Percentiles rank a stretch among this genome's conserved stretches.
These are phyloP conservation scores for Casuarina equisetifolia DNA, from an alignment of 306 rosid genomes.

Conservation along the genomic window DNA sequence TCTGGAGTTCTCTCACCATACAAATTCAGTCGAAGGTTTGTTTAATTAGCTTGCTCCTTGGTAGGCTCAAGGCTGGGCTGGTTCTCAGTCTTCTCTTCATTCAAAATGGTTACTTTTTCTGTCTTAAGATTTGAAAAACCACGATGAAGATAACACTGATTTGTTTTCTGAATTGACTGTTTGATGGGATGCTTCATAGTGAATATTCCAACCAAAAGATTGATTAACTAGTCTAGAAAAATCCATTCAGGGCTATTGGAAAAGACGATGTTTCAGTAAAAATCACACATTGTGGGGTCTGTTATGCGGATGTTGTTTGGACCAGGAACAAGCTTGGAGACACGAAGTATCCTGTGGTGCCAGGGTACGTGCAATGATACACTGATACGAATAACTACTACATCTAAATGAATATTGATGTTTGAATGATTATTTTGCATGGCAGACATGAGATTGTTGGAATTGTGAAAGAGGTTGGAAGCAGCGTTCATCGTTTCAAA, in stretches of 20 bases:
- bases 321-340: constrained; percentile 57
- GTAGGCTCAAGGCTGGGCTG: too few species aligned
- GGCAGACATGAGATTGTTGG: constrained; percentile 86
- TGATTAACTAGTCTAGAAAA: constrained; percentile 17
- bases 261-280: constrained; percentile 57
- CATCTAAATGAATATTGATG: constrained; percentile 13
- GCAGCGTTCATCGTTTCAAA: constrained; percentile 49
- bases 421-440: not conserved
- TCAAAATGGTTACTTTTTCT: too few species aligned
- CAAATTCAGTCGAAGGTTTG: constrained; percentile 39
- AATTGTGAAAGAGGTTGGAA: constrained; percentile 62
- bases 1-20: constrained; percentile 39
- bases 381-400: not conserved
- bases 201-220: not conserved
- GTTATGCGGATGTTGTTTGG: constrained; percentile 69
- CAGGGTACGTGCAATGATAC: constrained; percentile 47
- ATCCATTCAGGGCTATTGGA: constrained; percentile 50
- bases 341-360: constrained; percentile 68
- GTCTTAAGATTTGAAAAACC: not conserved
- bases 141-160: not conserved
- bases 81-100: too few species aligned
- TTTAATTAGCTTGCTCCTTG: not conserved
- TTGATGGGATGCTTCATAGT: constrained; percentile 9
- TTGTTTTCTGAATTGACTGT: not conserved
- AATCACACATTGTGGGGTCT: constrained; percentile 73